Evolutionary conservation across 2,329 filamentous ascomycete species (phyloP), one percentile per base, ranked within the genome.

Genomic region (Aspergillus calidoustus): DNA sequence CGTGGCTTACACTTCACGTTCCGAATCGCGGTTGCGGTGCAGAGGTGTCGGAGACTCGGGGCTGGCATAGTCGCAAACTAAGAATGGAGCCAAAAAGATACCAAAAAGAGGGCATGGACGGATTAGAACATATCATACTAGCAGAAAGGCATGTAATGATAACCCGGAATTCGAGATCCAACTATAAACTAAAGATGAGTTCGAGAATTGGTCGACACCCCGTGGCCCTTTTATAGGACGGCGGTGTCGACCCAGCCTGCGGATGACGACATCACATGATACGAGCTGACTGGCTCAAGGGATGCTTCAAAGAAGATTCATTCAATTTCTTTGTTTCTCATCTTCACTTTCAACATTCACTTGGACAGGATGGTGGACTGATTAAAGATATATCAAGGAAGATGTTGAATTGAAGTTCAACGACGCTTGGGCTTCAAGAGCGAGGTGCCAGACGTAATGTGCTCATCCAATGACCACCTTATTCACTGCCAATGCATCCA

Each of bases 1-100:
- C 38, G 13, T 41, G 19, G 65, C 74, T 64, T 66, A 79, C 77
- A 67, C 63, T 75, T 78, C 25, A 75, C 70, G 59, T 77, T 74
- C 59, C 72, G 74, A 59, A 78, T 70, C 47, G 76, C 77, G 61
- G 70, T 72, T 51, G 70, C 71, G 38, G 70, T 77, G 55, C 74
- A 71, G 62, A 79, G 68, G 55, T 77, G 71, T 43, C 72, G 59
- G 19, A 79, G 70, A 30, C 76, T 75, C 34, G 71, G 73, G 58
- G 71, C 68, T 46, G 72, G 71, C 76, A 78, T 78, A 52, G 51
- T 68, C 47, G 59, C 64, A 49, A 49, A 63, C 61, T 53, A 52
- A 53, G 59, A 59, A 19, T 25, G 51, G 54, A 53, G 57, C 54
- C 52, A 61, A 65, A 67, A 55, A 57, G 52, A 52, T 69, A 67